These are phyloP conservation scores for Protomyces inouyei DNA, from an alignment of 1,139 yeast genomes.

Conservation along the genomic window DNA sequence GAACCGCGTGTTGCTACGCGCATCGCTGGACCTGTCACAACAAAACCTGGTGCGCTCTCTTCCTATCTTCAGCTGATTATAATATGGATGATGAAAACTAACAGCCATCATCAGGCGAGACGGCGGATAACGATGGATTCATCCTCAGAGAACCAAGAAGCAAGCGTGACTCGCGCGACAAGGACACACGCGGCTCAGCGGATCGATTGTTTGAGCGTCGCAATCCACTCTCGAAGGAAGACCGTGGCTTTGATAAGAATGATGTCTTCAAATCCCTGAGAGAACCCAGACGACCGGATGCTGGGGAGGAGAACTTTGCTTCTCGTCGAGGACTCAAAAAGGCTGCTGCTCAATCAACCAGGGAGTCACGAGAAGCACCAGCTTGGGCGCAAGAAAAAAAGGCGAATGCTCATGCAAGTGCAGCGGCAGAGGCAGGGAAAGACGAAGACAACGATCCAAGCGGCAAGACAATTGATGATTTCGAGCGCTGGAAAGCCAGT, in stretches of 20 bases:
- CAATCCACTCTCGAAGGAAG: not conserved
- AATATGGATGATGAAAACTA: not conserved
- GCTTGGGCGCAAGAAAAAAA: not conserved
- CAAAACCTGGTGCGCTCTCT: not conserved
- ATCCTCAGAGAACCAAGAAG: not conserved
- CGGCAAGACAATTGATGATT: conserved; percentile 20
- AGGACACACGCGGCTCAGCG: not conserved
- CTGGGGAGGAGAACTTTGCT: conserved; percentile 5
- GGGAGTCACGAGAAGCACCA: not conserved
- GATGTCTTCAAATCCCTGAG: not conserved
- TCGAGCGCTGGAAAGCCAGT: conserved; percentile 21
- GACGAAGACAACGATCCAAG: conserved; percentile 1
- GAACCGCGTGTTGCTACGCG: not conserved
- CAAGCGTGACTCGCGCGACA: not conserved
- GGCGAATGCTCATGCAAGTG: not conserved
- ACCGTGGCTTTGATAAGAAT: conserved; percentile 7
- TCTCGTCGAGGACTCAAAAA: not conserved
- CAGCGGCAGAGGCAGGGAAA: not conserved
- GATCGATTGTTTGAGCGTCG: conserved; percentile 10
- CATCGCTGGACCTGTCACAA: not conserved
- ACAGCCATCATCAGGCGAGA: not conserved
- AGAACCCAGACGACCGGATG: conserved; percentile 7
- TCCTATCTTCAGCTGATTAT: not conserved
- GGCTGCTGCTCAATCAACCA: not conserved
- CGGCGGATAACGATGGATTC: not conserved